Conservation (phyloP, 2,329 filamentous ascomycete genomes). For the Talaromyces sp. region DNA sequence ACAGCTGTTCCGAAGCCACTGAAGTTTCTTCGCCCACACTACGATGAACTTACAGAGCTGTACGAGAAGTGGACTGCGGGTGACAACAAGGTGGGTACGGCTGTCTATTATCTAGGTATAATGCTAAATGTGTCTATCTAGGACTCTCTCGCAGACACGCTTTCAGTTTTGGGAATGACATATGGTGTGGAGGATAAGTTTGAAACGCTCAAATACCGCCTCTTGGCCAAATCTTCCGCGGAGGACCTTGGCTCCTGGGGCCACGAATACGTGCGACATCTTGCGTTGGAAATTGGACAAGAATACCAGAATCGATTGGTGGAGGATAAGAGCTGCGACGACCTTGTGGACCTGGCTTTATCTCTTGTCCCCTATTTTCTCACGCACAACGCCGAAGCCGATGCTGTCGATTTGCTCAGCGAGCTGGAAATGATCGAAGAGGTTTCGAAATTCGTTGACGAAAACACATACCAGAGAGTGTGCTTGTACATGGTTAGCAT, state of each 20-base stretch:
- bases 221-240: conserved; percentile 66
- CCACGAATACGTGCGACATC: conserved; percentile 94
- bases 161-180: conserved; percentile 98
- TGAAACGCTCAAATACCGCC: conserved; percentile 92
- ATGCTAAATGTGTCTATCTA: conserved; percentile 20
- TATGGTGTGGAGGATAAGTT: conserved; percentile 94
- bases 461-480: conserved; percentile 86
- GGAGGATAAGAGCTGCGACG: conserved; percentile 74
- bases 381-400: conserved; percentile 94
- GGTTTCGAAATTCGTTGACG: conserved; percentile 81
- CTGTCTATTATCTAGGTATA: background rate
- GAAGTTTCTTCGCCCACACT: conserved; percentile 96
- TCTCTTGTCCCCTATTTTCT: conserved; percentile 89
- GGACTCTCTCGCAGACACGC: conserved; percentile 80
- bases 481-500: conserved; percentile 99
- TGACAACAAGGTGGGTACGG: conserved; percentile 65
- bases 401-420: conserved; percentile 93
- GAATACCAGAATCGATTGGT: conserved; percentile 85
- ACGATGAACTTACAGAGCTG: conserved; percentile 77
- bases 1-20: conserved; percentile 96
- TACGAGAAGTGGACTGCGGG: conserved; percentile 86
- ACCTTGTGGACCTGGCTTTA: conserved; percentile 78
- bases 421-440: conserved; percentile 96
- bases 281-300: conserved; percentile 91
- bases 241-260: conserved; percentile 96